Percentiles rank a stretch among this genome's conserved stretches.
Evolutionary conservation across 148 eudicot species (phyloP).

Genomic region (Nyssa sinensis): DNA sequence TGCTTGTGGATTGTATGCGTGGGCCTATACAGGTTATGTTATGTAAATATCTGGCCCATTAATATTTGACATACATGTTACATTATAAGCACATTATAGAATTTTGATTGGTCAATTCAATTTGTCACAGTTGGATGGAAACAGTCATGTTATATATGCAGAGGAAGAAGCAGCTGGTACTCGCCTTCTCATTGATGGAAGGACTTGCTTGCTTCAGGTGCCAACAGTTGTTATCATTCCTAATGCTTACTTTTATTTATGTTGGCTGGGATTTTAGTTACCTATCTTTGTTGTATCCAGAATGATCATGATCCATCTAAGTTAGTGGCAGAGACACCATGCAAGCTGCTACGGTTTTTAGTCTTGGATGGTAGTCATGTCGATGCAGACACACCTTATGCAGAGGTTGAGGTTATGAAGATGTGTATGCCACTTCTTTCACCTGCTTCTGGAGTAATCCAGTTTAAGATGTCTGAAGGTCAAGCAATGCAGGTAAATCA

Average conservation of each 20-base stretch:
- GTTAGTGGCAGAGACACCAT: slow-evolving; percentile 95
- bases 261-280: slow-evolving; percentile 15
- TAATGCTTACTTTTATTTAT: slow-evolving; percentile 13
- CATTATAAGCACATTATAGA: background rate
- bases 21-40: background rate
- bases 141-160: slow-evolving; percentile 96
- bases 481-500: slow-evolving; percentile 96
- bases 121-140: slow-evolving; percentile 80
- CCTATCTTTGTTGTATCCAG: slow-evolving; percentile 35
- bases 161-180: slow-evolving; percentile 99
- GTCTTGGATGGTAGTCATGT: slow-evolving; percentile 85
- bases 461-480: slow-evolving; percentile 88
- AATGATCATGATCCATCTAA: slow-evolving; percentile 99
- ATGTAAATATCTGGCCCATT: background rate
- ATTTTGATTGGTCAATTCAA: slow-evolving; percentile 20
- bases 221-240: background rate
- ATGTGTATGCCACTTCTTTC: slow-evolving; percentile 99
- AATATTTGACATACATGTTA: background rate
- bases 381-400: slow-evolving; percentile 95
- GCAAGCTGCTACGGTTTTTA: slow-evolving; percentile 87
- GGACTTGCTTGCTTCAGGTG: slow-evolving; percentile 99
- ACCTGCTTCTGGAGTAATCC: slow-evolving; percentile 88
- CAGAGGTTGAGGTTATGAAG: slow-evolving; percentile 99
- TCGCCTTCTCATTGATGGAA: slow-evolving; percentile 98
- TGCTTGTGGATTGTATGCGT: background rate